Percentiles rank a stretch among this genome's conserved stretches.
phyloP scores from a whole-genome alignment of 805 yeast species.

The Wickerhamomyces bovis region DNA sequence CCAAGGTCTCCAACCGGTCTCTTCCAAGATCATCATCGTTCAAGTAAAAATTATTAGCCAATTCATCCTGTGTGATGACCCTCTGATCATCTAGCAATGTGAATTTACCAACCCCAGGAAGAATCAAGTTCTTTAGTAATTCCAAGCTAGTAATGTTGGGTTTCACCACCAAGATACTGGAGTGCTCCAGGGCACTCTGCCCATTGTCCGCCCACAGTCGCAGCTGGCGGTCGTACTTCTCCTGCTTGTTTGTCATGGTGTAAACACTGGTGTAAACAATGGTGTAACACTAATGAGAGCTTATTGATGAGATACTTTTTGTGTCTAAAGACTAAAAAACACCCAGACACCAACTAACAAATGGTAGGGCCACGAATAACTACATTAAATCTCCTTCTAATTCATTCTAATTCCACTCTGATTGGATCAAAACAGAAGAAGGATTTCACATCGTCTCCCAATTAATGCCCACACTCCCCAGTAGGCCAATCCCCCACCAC shows the following conservation, averaged over 20 bases:
- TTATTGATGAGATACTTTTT: too few species aligned
- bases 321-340: too few species aligned
- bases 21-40: conserved; percentile 37
- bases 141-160: conserved; percentile 60
- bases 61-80: conserved; percentile 35
- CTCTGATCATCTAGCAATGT: conserved; percentile 47
- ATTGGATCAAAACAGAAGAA: too few species aligned
- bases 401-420: too few species aligned
- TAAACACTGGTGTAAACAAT: too few species aligned
- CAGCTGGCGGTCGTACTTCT: conserved; percentile 79
- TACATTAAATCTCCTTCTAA: too few species aligned
- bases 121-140: conserved; percentile 64
- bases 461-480: too few species aligned
- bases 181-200: conserved; percentile 49
- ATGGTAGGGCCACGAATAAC: too few species aligned
- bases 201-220: conserved; percentile 83
- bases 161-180: conserved; percentile 58
- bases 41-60: conserved; percentile 60
- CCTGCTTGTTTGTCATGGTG: neutral
- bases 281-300: too few species aligned
- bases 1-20: conserved; percentile 34
- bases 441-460: too few species aligned
- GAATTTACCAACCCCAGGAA: conserved; percentile 68
- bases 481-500: too few species aligned
- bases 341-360: too few species aligned